phyloP scores from a whole-genome alignment of 2,329 filamentous ascomycete species.

The Colletotrichum sp. region DNA sequence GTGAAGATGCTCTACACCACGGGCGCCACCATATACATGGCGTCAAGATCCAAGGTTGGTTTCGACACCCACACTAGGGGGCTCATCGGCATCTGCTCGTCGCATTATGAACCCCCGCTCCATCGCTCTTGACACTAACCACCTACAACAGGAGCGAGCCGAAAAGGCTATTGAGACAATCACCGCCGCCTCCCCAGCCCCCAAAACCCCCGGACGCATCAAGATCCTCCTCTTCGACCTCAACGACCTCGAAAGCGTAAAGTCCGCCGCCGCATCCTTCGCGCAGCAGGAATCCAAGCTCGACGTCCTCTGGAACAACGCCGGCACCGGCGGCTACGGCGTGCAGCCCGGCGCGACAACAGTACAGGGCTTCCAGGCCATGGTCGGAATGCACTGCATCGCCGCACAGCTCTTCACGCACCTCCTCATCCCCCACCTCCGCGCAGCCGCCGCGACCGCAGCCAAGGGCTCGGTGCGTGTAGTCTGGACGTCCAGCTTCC shows the following conservation, averaged over 20 bases:
- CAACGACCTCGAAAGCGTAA: background rate
- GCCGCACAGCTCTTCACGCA: background rate
- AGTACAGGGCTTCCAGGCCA: background rate
- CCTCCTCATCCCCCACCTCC: background rate
- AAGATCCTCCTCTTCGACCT: background rate
- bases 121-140: background rate
- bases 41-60: background rate
- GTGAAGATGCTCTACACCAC: background rate
- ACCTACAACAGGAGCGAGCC: background rate
- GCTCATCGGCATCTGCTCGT: background rate
- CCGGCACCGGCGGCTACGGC: background rate
- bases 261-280: background rate
- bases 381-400: background rate
- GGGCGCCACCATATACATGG: background rate
- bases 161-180: background rate
- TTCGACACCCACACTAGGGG: background rate
- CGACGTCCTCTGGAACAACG: background rate
- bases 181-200: background rate
- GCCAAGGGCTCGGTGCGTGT: background rate
- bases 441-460: fast-evolving
- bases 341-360: background rate
- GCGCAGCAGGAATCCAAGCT: background rate
- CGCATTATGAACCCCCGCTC: fast-evolving
- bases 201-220: background rate
- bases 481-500: background rate